Base-by-base conservation (phyloP, 2,329 filamentous ascomycete species). In the Phaeosphaeriaceae sp. region DNA sequence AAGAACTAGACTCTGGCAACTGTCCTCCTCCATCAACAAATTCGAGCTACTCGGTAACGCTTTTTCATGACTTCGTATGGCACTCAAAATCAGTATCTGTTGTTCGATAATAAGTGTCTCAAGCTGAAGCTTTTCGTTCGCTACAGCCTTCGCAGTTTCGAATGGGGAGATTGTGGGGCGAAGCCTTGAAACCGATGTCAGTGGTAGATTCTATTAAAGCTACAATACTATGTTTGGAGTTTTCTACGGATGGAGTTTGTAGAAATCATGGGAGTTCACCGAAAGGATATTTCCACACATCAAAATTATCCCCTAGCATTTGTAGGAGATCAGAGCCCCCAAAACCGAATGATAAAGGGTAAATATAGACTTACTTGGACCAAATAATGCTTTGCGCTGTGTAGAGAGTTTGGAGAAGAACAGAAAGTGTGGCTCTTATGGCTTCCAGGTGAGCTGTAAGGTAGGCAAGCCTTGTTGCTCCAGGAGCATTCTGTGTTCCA, bases 61-160 rank as follows among this genome's bases (percentile, higher is more conserved):
- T 16, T 53, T 39, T 29, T 68, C 52, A 23, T 68, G 61, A 4
- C 54, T 44, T 15, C 58, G 57, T 7, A 45, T 52, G 6, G 67
- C 64, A 12, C 56, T 55, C 5, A 73, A 40, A 20, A 75, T 67
- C 2, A 68, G 62, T 37, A 73, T 55, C 44, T 76, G 73, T 40
- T 76, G 73, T 41, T 75, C 73, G 32, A 74, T 68, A 16, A 76
- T 63, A 6, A 75, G 53, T 11, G 61, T 62, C 43, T 74, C 68
- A 6, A 75, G 59, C 51, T 75, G 73, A 4, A 60, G 46, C 33
- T 64, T 68, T 48, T 76, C 71, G 37, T 72, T 73, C 8, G 58
- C 52, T 35, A 75, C 66, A 26, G 69, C 64, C 35, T 61, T 63
- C 6, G 60, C 62, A 9, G 64, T 63, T 48, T 68, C 63, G 20